These are phyloP conservation scores for Aureoboletus auriporus DNA, from an alignment of 768 basidiomycete genomes.

Conservation along the genomic window DNA sequence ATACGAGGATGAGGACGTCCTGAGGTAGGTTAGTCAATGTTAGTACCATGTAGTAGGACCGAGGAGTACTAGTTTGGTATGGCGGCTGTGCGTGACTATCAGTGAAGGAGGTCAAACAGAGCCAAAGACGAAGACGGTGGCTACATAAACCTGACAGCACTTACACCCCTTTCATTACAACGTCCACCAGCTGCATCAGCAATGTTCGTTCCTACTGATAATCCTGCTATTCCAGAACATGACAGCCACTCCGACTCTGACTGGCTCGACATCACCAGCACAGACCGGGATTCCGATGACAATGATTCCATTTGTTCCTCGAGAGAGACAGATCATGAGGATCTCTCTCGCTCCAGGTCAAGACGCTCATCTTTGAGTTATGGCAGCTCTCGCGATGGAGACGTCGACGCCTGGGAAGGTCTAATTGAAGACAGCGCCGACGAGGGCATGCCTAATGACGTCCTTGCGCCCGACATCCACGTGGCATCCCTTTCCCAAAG, in stretches of 20 bases:
- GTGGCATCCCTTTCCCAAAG: constrained; percentile 15
- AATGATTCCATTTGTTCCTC: constrained; percentile 60
- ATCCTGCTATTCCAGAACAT: constrained; percentile 52
- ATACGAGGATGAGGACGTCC: constrained; percentile 42
- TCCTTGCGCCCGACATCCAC: constrained; percentile 20
- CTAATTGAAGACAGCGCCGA: constrained; percentile 61
- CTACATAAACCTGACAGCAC: constrained; percentile 24
- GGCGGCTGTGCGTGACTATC: constrained; percentile 4
- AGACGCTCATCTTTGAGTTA: constrained; percentile 67
- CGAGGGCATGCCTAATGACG: constrained; percentile 34
- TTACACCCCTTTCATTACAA: constrained; percentile 27
- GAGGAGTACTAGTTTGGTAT: neutral
- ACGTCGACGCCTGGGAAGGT: constrained; percentile 77
- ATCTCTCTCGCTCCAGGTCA: constrained; percentile 50
- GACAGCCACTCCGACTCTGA: constrained; percentile 75
- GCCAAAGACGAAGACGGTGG: constrained; percentile 19
- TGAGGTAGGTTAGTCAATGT: constrained; percentile 35
- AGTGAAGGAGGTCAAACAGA: constrained; percentile 18
- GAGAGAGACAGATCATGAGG: constrained; percentile 59
- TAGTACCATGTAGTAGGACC: constrained; percentile 3
- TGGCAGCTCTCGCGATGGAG: constrained; percentile 63
- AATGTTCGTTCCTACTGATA: constrained; percentile 35
- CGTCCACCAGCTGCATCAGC: constrained; percentile 19
- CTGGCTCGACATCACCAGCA: constrained; percentile 76
- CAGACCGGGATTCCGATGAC: constrained; percentile 61